A percentile compares a stretch with the other conserved stretches of the same genome.
These are phyloP conservation scores for Entomortierella chlamydospora DNA, from an alignment of 192 early-diverging fungal species.

Conservation along the genomic window DNA sequence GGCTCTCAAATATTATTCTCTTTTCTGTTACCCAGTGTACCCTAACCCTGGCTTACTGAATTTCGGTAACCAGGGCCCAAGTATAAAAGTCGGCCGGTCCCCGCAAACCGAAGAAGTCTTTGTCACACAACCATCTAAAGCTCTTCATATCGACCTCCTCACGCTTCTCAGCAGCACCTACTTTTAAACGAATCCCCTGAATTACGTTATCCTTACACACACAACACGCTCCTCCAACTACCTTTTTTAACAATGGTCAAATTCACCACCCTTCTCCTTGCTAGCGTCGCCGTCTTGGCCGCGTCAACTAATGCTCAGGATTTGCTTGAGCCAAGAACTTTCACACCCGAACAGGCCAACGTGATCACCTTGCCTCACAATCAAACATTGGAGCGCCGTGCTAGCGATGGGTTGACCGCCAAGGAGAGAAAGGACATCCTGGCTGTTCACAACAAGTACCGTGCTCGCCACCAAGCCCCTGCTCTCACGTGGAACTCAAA, in stretches of 20 bases:
- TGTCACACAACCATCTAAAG: too few species aligned
- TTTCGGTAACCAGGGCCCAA: too few species aligned
- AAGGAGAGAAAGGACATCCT: conserved; percentile 46
- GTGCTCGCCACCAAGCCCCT: conserved; percentile 53
- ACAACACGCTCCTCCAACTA: too few species aligned
- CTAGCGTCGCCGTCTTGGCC: conserved; percentile 40
- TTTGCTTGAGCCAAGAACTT: neutral
- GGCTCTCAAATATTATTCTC: too few species aligned
- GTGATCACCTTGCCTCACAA: conserved; percentile 10
- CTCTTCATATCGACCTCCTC: neutral
- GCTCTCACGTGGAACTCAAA: conserved; percentile 53
- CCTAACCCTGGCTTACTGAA: too few species aligned
- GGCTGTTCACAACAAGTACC: conserved; percentile 53
- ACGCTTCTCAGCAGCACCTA: neutral
- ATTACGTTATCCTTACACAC: too few species aligned
- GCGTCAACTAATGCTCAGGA: conserved; percentile 27
- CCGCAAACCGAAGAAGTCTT: too few species aligned
- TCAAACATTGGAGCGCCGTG: conserved; percentile 18
- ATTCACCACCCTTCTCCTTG: conserved; percentile 48
- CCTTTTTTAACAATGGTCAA: conserved; percentile 30
- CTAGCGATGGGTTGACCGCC: neutral
- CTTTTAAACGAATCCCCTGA: neutral
- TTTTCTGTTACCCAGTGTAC: too few species aligned
- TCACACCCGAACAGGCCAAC: conserved; percentile 1
- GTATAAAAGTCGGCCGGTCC: too few species aligned